Evolutionary conservation across 805 yeast genomes (phyloP).

Genomic region (Kregervanrija pseudodelftensis): DNA sequence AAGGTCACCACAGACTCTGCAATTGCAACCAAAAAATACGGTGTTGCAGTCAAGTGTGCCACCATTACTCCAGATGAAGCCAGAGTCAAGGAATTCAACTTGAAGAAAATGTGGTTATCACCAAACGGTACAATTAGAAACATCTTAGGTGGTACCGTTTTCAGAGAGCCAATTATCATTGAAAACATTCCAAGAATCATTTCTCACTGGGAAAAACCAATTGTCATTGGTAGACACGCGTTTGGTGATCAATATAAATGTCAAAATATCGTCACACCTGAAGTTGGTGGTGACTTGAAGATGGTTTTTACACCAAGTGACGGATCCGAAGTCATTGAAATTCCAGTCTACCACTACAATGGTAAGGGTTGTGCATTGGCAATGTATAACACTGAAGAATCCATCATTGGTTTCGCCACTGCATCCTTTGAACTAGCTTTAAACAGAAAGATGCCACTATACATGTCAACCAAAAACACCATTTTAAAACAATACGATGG

Average conservation of each 20-base stretch:
- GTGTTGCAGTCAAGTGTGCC: constrained; percentile 95
- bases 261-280: constrained; percentile 71
- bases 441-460: constrained; percentile 69
- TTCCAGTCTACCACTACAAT: constrained; percentile 61
- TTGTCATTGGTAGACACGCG: constrained; percentile 96
- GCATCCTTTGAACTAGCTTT: constrained; percentile 86
- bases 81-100: constrained; percentile 80
- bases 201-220: constrained; percentile 91
- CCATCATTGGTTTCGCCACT: constrained; percentile 86
- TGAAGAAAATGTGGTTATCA: constrained; percentile 95
- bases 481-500: constrained; percentile 93
- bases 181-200: constrained; percentile 79
- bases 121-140: constrained; percentile 97
- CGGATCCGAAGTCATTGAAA: constrained; percentile 48
- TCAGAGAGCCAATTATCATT: constrained; percentile 93
- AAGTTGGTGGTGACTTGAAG: constrained; percentile 70
- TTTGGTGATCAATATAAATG: constrained; percentile 96
- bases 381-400: constrained; percentile 94
- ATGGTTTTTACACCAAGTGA: constrained; percentile 67
- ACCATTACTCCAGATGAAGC: constrained; percentile 98
- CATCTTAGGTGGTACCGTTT: constrained; percentile 92
- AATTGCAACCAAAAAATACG: constrained; percentile 76
- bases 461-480: constrained; percentile 89
- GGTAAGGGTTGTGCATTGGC: constrained; percentile 79
- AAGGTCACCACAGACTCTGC: constrained; percentile 87